Conservation (phyloP, 768 basidiomycete species). For the Saitozyma podzolica region DNA sequence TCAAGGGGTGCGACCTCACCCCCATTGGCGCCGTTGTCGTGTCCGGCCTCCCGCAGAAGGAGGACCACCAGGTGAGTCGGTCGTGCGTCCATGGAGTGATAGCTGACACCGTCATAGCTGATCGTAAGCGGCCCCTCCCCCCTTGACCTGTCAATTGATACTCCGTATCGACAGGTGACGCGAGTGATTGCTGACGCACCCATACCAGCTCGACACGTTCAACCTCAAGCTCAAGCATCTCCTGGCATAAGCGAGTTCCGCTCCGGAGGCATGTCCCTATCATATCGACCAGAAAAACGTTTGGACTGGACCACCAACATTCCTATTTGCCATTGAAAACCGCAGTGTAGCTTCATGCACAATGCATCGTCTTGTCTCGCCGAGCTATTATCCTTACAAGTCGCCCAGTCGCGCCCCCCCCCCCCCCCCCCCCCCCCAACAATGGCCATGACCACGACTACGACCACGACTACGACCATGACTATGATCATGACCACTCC, state of each 20-base stretch:
- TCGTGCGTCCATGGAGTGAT: neutral
- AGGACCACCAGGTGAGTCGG: constrained; percentile 41
- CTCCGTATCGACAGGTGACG: neutral
- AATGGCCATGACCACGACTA: no score
- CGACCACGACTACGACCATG: no score
- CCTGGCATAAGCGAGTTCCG: neutral
- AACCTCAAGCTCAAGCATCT: constrained; percentile 5
- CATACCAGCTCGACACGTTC: constrained; percentile 11
- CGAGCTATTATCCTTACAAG: neutral
- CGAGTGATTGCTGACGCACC: neutral
- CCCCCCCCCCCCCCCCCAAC: neutral
- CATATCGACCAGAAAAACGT: no score
- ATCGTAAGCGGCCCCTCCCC: constrained; percentile 13
- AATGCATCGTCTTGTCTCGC: neutral
- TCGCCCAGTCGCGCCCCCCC: neutral
- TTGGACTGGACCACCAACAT: no score
- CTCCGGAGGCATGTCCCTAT: no score
- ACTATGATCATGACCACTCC: neutral
- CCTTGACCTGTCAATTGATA: no score
- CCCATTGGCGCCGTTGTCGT: constrained; percentile 44
- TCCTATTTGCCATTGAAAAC: no score
- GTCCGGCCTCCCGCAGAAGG: constrained; percentile 40
- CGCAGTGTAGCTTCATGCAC: constrained; percentile 4
- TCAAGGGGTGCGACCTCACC: constrained; percentile 21
- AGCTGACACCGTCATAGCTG: constrained; percentile 6